Base-by-base conservation (phyloP, 169 alveolate species). In the Cryptosporidium bovis region DNA sequence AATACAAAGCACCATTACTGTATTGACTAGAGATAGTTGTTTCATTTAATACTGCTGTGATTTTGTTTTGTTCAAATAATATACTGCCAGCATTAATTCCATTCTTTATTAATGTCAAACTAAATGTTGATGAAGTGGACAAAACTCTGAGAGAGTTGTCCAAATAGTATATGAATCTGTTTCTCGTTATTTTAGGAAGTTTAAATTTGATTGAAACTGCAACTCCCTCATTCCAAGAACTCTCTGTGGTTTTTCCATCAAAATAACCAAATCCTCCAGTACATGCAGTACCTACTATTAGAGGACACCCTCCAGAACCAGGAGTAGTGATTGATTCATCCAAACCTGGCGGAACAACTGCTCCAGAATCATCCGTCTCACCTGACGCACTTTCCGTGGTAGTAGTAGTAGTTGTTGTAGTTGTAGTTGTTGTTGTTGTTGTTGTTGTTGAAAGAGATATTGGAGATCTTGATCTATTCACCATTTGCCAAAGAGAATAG, bases 181-280 rank as follows among this genome's bases (percentile, higher is more conserved):
- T 60, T 50, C 46, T 77, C 27, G 46, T 36, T 34, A 56, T 50
- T 20, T 56, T 48, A 1, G 83, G 83, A 15, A 60, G 56, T 7
- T 77, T 77, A 33, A 77, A 77, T 7, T 18, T 60, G 3, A 77
- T 27, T 24, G 71, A 58, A 16, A 77, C 87, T 18, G 58, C 58
- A 1, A 77, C 51, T 33, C 87, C 87, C 16, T 77, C 71, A 6
- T 48, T 77, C 87, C 87, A 77, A 5, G 20, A 33, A 40, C 65
- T 56, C 2, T 62, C 71, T 18, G 56, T 20, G 12, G 36, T 31
- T 7, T 27, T 62, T 7, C 31, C 50, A 1, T 31, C 71, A 48
- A 77, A 77, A 44, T 77, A 77, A 7, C 87, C 87, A 77, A 60
- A 77, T 58, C 50, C 71, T 24, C 87, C 87, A 18, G 71, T 62